These are phyloP conservation scores for Aleurites moluccanus DNA, from an alignment of 441 rosid species.

Conservation along the genomic window DNA sequence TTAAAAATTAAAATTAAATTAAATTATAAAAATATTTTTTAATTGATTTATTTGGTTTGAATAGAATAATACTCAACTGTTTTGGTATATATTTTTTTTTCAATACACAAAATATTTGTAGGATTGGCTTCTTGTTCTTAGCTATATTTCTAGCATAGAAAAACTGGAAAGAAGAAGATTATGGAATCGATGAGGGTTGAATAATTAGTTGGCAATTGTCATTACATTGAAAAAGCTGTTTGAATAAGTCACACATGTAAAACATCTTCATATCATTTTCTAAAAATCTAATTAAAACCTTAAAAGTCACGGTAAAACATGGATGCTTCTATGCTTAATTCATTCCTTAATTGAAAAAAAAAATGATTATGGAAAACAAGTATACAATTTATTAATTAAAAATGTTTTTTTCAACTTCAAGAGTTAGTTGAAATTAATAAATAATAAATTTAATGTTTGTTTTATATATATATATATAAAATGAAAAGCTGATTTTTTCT, in stretches of 20 bases:
- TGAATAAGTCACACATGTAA: conserved; percentile 24
- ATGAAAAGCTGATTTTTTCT: neutral
- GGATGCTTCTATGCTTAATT: neutral
- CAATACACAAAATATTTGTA: neutral
- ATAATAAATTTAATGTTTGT: too few relatives aligned
- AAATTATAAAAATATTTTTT: too few relatives aligned
- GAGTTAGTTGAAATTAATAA: too few relatives aligned
- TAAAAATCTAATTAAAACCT: neutral
- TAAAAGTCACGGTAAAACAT: conserved; percentile 13
- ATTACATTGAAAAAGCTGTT: conserved; percentile 26
- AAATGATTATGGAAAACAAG: neutral
- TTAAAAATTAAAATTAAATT: too few relatives aligned
- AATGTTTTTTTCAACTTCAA: too few relatives aligned
- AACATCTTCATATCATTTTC: neutral
- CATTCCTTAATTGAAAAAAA: neutral
- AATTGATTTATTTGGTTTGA: too few relatives aligned
- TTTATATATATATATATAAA: too few relatives aligned
- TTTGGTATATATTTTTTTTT: too few relatives aligned
- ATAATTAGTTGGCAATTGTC: neutral
- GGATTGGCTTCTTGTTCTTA: conserved; percentile 6
- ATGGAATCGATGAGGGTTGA: neutral
- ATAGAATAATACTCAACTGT: too few relatives aligned
- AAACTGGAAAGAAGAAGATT: too few relatives aligned
- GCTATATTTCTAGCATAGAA: neutral
- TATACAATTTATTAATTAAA: too few relatives aligned